A percentile compares a stretch with the other conserved stretches of the same genome.
Conservation (phyloP, 1,139 yeast species). For the Yueomyces sp. region DNA sequence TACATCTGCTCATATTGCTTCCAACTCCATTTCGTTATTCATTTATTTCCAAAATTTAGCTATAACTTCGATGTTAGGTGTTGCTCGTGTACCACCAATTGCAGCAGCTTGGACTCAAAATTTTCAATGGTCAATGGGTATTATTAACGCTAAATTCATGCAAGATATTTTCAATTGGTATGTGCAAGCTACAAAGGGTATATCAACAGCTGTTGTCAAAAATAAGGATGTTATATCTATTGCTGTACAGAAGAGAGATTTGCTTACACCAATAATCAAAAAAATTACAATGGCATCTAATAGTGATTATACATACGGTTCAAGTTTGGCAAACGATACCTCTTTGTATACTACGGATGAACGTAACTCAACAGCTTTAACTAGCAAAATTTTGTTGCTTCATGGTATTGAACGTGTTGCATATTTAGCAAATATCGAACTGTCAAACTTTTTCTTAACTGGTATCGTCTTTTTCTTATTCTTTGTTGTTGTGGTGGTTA, state of each 20-base stretch:
- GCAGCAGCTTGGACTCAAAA: constrained; percentile 98
- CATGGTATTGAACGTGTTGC: constrained; percentile 92
- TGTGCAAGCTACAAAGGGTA: constrained; percentile 91
- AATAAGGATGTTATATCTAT: constrained; percentile 47
- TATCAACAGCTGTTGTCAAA: constrained; percentile 58
- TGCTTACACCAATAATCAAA: constrained; percentile 14
- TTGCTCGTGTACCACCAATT: constrained; percentile 82
- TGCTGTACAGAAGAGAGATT: constrained; percentile 58
- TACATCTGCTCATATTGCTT: constrained; percentile 94
- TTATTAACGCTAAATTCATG: constrained; percentile 68
- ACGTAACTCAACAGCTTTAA: constrained; percentile 31
- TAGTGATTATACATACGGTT: constrained; percentile 33
- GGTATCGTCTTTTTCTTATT: constrained; percentile 74
- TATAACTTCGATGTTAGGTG: constrained; percentile 93
- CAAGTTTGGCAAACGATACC: constrained; percentile 23
- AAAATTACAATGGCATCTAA: constrained; percentile 15
- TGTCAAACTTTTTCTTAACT: constrained; percentile 76
- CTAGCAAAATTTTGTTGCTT: constrained; percentile 61
- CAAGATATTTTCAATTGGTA: constrained; percentile 88
- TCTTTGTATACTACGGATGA: constrained; percentile 56
- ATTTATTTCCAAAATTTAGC: constrained; percentile 91
- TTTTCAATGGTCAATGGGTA: constrained; percentile 93
- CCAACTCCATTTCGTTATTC: constrained; percentile 85
- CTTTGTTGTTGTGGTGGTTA: constrained; percentile 59
- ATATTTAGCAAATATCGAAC: constrained; percentile 70